Percentiles rank a stretch among this genome's conserved stretches.
phyloP scores from a whole-genome alignment of 768 basidiomycete genomes.

The Dictyophora rubrovolvata region DNA sequence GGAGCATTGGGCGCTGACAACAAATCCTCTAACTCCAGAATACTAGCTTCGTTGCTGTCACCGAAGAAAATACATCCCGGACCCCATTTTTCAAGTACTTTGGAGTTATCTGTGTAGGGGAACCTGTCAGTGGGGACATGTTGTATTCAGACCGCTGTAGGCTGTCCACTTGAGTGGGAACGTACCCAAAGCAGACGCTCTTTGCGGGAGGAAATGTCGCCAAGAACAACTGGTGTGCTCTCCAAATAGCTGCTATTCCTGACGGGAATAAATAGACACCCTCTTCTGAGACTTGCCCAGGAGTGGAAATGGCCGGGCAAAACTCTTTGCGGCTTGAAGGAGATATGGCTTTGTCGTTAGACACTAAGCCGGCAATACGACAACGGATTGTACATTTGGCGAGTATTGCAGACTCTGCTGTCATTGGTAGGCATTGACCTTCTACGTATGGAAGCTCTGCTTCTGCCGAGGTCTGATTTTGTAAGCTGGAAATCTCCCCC shows the following conservation, averaged over 20 bases:
- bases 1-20: conserved; percentile 41
- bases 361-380: conserved; percentile 77
- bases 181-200: conserved; percentile 91
- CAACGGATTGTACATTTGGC: conserved; percentile 85
- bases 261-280: conserved; percentile 84
- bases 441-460: conserved; percentile 14
- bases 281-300: conserved; percentile 60
- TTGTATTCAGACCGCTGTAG: not conserved
- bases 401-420: conserved; percentile 55
- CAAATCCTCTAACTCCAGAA: conserved; percentile 59
- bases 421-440: conserved; percentile 25
- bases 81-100: conserved; percentile 92
- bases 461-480: conserved; percentile 16
- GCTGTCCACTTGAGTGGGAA: conserved; percentile 9
- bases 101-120: conserved; percentile 91
- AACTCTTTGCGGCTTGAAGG: conserved; percentile 21
- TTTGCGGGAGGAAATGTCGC: conserved; percentile 49
- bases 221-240: conserved; percentile 65
- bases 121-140: conserved; percentile 42
- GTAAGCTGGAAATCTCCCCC: conserved; percentile 21
- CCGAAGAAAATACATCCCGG: conserved; percentile 88
- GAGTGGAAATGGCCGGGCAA: conserved; percentile 60
- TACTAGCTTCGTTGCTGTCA: conserved; percentile 62
- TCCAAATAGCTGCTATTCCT: conserved; percentile 95
- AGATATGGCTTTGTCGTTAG: conserved; percentile 45